Evolutionary conservation across 805 yeast species (phyloP), one percentile per base, ranked within the genome.

Genomic region (Starmerella stellata): DNA sequence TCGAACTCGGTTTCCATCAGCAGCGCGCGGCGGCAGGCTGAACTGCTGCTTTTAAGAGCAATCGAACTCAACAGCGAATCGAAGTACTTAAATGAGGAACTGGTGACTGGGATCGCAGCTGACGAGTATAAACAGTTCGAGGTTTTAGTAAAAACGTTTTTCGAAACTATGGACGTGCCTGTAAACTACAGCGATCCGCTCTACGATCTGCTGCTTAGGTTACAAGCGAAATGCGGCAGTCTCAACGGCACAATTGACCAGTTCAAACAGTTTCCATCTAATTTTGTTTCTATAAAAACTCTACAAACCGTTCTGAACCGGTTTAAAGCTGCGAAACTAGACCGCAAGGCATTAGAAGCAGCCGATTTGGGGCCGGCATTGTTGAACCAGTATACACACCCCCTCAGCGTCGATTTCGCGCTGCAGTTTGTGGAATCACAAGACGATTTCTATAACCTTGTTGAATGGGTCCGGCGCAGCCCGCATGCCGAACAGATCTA

Each of bases 361-460:
- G 32, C 37, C 21, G 11, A 30, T 5, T n/a, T 17, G 8, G 32
- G 9, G 19, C 32, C 35, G 16, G 34, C 38, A 34, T 37, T 45
- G 23, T 23, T 45, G n/a, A 32, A 37, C 29, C 25, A 25, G 13
- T 30, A 43, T 8, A 40, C 38, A 9, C 41, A 41, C 17, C 44
- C 48, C 4, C 30, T 37, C 4, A 38, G 43, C n/a, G 42, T 51
- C 17, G 38, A 43, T 32, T 55, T 55, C 31, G 38, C 54, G 35
- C 42, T 55, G 16, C 40, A 45, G n/a, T 48, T 51, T 47, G 39
- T 46, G 8, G 28, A 30, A n/a, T 34, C 43, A 8, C 29, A 32
- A 17, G 50, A 40, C 9, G 59, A 56, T 20, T 45, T 55, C 5
- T 46, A 48, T 44, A 40, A 45, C n/a, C 41, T 55, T 24, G 39